Evolutionary conservation across 768 basidiomycete species (phyloP).

Genomic region (Piloderma croceum): DNA sequence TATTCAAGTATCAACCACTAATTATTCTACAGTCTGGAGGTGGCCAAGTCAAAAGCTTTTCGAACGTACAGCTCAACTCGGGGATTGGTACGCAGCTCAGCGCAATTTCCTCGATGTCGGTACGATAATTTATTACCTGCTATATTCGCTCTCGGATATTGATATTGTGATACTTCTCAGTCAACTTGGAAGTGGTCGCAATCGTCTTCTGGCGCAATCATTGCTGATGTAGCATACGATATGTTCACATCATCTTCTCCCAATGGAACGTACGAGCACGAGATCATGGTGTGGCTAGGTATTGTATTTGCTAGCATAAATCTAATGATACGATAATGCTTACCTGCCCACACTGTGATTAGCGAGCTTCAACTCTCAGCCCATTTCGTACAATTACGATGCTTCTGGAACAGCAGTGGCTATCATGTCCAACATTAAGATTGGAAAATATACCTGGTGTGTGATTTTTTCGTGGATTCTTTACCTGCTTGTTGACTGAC

Average conservation of each 20-base stretch:
- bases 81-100: constrained; percentile 50
- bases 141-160: neutral
- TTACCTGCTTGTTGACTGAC: neutral
- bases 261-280: constrained; percentile 40
- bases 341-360: constrained; percentile 45
- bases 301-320: neutral
- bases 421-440: constrained; percentile 23
- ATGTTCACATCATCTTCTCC: constrained; percentile 52
- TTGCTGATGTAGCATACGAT: constrained; percentile 57
- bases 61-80: constrained; percentile 47
- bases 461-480: constrained; percentile 3
- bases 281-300: constrained; percentile 11
- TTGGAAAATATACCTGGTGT: constrained; percentile 51
- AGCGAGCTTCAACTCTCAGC: constrained; percentile 50
- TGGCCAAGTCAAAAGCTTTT: constrained; percentile 53
- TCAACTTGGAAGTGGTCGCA: constrained; percentile 55
- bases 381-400: constrained; percentile 47
- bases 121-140: constrained; percentile 28
- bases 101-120: constrained; percentile 50
- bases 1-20: too few species aligned
- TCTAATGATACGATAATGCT: neutral
- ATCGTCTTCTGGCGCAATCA: constrained; percentile 32
- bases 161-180: constrained; percentile 22
- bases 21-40: too few species aligned
- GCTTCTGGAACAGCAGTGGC: constrained; percentile 45